These are phyloP conservation scores for Backusella parvicylindrica DNA, from an alignment of 192 early-diverging fungal genomes.

Conservation along the genomic window DNA sequence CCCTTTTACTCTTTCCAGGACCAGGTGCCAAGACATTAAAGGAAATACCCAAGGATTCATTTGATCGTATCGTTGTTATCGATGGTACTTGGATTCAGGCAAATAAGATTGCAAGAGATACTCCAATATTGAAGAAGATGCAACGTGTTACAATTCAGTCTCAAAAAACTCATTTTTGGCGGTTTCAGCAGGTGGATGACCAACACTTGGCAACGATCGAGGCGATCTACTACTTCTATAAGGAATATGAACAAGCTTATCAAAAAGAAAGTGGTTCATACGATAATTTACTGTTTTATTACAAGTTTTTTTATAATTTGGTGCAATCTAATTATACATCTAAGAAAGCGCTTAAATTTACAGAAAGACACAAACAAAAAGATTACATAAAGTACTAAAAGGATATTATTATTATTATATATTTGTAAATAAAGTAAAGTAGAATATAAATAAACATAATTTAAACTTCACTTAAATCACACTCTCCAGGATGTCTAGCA, in stretches of 20 bases:
- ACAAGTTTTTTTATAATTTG: constrained; percentile 83
- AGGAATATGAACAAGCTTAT: constrained; percentile 70
- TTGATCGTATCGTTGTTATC: constrained; percentile 81
- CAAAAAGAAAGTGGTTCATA: constrained; percentile 69
- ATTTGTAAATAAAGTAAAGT: neutral
- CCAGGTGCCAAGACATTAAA: constrained; percentile 64
- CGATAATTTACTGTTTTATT: constrained; percentile 90
- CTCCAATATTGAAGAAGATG: constrained; percentile 39
- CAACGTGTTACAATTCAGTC: constrained; percentile 65
- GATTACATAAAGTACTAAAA: constrained; percentile 17
- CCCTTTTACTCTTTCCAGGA: constrained; percentile 84
- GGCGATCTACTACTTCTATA: constrained; percentile 91
- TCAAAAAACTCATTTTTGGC: constrained; percentile 86
- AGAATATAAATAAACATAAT: neutral
- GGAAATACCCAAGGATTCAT: constrained; percentile 60
- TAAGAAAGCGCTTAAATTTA: constrained; percentile 6
- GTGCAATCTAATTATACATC: constrained; percentile 77
- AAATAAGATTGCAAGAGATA: constrained; percentile 52
- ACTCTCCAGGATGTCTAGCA: constrained; percentile 42
- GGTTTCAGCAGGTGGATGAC: constrained; percentile 77
- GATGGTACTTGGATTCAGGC: constrained; percentile 98
- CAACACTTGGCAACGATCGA: constrained; percentile 89
- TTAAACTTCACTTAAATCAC: constrained; percentile 9
- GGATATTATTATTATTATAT: neutral
- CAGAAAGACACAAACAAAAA: constrained; percentile 16